Evolutionary conservation across 108 stramenopile genomes (phyloP).

Genomic region (Fragilaria crotonensis): DNA sequence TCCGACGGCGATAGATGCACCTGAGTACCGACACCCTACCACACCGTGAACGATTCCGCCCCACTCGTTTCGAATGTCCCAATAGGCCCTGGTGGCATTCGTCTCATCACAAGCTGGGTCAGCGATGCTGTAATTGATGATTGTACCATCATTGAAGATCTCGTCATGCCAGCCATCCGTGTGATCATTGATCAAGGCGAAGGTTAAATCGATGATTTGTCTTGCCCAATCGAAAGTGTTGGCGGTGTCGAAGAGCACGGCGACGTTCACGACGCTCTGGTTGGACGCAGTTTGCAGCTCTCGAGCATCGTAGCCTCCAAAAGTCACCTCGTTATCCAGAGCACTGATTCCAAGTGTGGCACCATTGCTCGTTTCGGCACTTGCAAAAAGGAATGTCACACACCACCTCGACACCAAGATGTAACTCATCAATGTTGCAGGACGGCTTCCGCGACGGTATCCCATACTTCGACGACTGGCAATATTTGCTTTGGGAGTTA

Average conservation of each 20-base stretch:
- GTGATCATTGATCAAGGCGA: slow-evolving; percentile 6
- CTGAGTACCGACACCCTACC: slow-evolving; percentile 10
- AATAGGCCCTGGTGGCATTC: slow-evolving; percentile 8
- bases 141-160: slow-evolving; percentile 1
- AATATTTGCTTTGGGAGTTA: too few species aligned
- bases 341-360: too few species aligned
- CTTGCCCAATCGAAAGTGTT: slow-evolving; percentile 2
- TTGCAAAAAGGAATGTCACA: too few species aligned
- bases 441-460: too few species aligned
- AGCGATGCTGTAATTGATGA: slow-evolving; percentile 1
- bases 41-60: neutral
- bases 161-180: slow-evolving; percentile 4
- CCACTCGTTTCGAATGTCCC: neutral
- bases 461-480: too few species aligned
- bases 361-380: too few species aligned
- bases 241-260: slow-evolving; percentile 8
- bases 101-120: slow-evolving; percentile 11
- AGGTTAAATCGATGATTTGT: slow-evolving; percentile 7
- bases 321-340: too few species aligned
- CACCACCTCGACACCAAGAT: too few species aligned
- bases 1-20: neutral
- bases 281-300: too few species aligned
- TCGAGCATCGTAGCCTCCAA: too few species aligned
- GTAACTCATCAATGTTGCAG: too few species aligned
- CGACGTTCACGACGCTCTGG: neutral